Evolutionary conservation across 1,139 yeast genomes (phyloP).

Genomic region (Waltiozyma sp.): DNA sequence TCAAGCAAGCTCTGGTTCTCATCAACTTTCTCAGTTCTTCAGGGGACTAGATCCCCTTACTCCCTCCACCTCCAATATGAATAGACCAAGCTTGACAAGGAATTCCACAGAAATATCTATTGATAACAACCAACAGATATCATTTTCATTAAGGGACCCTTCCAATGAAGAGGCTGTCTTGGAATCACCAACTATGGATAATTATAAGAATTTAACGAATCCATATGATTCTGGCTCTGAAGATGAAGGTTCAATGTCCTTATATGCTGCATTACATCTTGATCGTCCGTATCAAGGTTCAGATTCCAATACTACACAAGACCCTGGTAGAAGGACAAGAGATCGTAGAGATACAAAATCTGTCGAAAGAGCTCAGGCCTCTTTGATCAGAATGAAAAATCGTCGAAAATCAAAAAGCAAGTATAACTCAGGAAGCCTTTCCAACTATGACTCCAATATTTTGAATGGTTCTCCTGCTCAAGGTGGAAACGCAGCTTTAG

Average conservation of each 20-base stretch:
- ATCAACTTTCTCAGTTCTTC: neutral
- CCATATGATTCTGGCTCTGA: constrained; percentile 14
- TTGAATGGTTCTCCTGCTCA: neutral
- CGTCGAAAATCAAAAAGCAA: constrained; percentile 44
- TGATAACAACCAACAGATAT: constrained; percentile 2
- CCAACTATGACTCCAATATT: neutral
- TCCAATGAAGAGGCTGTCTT: constrained; percentile 5
- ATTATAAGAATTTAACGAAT: neutral
- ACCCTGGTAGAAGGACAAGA: constrained; percentile 4
- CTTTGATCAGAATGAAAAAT: constrained; percentile 50
- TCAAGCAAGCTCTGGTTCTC: neutral
- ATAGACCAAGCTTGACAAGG: neutral
- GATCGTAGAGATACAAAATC: constrained; percentile 27
- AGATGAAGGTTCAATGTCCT: constrained; percentile 31
- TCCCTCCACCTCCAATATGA: neutral
- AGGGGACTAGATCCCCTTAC: neutral
- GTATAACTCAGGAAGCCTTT: neutral
- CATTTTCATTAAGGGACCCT: constrained; percentile 13
- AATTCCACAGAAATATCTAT: constrained; percentile 7
- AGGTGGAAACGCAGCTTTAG: neutral
- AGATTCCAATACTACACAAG: constrained; percentile 3
- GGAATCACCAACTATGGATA: constrained; percentile 2
- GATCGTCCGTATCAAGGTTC: constrained; percentile 10
- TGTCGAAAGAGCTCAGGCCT: constrained; percentile 56
- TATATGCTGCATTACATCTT: constrained; percentile 27